Percentiles rank a stretch among this genome's conserved stretches.
Conservation (phyloP, 2,329 filamentous ascomycete species). For the Pseudogymnoascus sp. region DNA sequence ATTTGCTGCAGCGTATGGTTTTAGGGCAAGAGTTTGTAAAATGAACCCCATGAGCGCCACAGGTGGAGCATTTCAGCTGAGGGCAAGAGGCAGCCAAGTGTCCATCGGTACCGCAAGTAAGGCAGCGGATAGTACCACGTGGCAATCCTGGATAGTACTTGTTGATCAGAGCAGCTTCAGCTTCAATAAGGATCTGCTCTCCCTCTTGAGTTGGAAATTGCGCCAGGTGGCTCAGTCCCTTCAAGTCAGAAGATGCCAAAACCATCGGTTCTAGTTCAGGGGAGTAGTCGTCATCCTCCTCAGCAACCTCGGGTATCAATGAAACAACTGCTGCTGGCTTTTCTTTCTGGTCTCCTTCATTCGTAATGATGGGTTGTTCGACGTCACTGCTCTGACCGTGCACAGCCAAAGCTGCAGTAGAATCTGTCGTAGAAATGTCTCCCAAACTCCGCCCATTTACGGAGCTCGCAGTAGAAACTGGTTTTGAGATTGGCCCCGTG, state of each 20-base stretch:
- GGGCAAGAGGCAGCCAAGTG: conserved; percentile 41
- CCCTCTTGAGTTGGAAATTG: background rate
- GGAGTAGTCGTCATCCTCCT: background rate
- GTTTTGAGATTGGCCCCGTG: background rate
- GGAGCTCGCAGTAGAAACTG: background rate
- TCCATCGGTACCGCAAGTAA: conserved; percentile 41
- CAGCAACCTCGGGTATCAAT: background rate
- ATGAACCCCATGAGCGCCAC: conserved; percentile 35
- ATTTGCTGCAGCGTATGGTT: conserved; percentile 46
- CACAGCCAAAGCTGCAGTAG: background rate
- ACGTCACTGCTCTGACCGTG: background rate
- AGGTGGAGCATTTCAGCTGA: conserved; percentile 39
- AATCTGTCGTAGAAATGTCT: background rate
- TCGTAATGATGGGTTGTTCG: background rate
- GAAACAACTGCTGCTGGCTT: background rate
- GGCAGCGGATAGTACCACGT: conserved; percentile 31
- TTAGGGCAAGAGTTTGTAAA: conserved; percentile 42
- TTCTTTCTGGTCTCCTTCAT: background rate
- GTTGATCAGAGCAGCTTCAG: background rate
- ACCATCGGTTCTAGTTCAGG: background rate
- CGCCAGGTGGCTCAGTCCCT: no score
- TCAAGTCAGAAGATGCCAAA: background rate
- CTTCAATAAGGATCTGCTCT: background rate
- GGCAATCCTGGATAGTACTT: conserved; percentile 1
- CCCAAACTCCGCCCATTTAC: background rate